Conservation (phyloP, 192 early-diverging fungal genomes). For the Coemansia guatemalensis region DNA sequence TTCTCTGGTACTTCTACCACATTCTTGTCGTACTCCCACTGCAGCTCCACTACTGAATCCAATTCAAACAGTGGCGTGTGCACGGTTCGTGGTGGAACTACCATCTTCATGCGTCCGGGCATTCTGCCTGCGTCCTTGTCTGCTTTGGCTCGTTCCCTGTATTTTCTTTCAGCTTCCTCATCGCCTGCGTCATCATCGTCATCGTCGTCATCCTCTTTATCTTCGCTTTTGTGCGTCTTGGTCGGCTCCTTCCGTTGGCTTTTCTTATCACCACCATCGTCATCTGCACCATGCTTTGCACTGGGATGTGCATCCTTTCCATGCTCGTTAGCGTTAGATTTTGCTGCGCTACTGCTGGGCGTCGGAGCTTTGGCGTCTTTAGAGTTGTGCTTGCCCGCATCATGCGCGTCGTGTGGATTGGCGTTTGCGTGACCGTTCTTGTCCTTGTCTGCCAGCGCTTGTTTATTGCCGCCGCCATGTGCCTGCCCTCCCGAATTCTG, state of each 20-base stretch:
- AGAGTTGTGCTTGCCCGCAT: background rate
- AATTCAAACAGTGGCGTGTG: slow-evolving; percentile 54
- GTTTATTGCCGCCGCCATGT: slow-evolving; percentile 8
- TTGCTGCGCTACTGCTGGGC: slow-evolving; percentile 8
- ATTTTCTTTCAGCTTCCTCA: slow-evolving; percentile 34
- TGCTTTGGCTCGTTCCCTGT: slow-evolving; percentile 47
- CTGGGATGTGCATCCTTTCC: background rate
- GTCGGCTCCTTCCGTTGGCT: slow-evolving; percentile 23
- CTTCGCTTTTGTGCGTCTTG: slow-evolving; percentile 32
- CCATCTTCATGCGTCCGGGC: slow-evolving; percentile 54
- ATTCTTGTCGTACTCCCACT: slow-evolving; percentile 56
- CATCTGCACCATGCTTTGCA: slow-evolving; percentile 7
- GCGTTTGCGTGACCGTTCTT: slow-evolving; percentile 11
- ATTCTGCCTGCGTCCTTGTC: slow-evolving; percentile 48
- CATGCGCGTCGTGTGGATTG: slow-evolving; percentile 19
- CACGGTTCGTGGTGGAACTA: slow-evolving; percentile 49
- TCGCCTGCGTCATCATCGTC: slow-evolving; percentile 30
- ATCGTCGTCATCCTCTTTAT: slow-evolving; percentile 22
- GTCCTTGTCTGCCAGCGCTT: slow-evolving; percentile 15
- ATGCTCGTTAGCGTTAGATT: background rate
- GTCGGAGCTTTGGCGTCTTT: slow-evolving; percentile 8
- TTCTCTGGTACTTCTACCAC: slow-evolving; percentile 50
- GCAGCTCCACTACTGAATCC: slow-evolving; percentile 50
- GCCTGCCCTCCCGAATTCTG: slow-evolving; percentile 1
- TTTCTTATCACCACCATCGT: slow-evolving; percentile 4